These are phyloP conservation scores for Populus hybrid DNA, from an alignment of 441 rosid genomes.

Conservation along the genomic window DNA sequence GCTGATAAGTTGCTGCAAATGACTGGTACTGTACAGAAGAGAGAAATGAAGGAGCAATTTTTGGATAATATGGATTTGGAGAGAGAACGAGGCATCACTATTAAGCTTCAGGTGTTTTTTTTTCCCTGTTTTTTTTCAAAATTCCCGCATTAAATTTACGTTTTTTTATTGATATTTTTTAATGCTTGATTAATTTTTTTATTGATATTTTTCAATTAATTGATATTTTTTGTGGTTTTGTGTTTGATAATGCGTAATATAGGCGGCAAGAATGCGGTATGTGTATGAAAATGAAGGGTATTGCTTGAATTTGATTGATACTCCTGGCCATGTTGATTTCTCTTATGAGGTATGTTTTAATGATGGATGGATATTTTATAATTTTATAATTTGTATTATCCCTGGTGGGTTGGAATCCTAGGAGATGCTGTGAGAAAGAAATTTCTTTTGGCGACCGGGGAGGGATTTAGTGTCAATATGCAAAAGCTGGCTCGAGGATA, in stretches of 20 bases:
- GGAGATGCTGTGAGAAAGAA: background rate
- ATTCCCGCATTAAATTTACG: background rate
- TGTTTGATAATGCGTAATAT: slow-evolving; percentile 2
- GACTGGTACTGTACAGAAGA: slow-evolving; percentile 89
- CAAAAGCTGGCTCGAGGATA: background rate
- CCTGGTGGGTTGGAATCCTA: background rate
- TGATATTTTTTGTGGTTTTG: background rate
- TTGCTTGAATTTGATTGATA: slow-evolving; percentile 91
- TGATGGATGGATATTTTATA: background rate
- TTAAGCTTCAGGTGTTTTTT: slow-evolving; percentile 71
- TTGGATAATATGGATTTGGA: slow-evolving; percentile 99
- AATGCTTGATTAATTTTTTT: background rate
- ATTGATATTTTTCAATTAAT: background rate
- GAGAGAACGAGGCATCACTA: slow-evolving; percentile 96
- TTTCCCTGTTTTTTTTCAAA: background rate
- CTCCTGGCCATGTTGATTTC: slow-evolving; percentile 98
- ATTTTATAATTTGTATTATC: background rate
- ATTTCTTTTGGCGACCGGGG: background rate
- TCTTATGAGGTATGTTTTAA: slow-evolving; percentile 74
- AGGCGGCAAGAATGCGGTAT: slow-evolving; percentile 99
- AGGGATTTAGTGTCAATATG: background rate
- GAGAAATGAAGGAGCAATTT: slow-evolving; percentile 98
- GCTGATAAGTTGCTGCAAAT: slow-evolving; percentile 94
- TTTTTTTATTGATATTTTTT: background rate
- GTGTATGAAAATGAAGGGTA: slow-evolving; percentile 56